Conservation (phyloP, 2,329 filamentous ascomycete species). For the Colletotrichum abscissum region DNA sequence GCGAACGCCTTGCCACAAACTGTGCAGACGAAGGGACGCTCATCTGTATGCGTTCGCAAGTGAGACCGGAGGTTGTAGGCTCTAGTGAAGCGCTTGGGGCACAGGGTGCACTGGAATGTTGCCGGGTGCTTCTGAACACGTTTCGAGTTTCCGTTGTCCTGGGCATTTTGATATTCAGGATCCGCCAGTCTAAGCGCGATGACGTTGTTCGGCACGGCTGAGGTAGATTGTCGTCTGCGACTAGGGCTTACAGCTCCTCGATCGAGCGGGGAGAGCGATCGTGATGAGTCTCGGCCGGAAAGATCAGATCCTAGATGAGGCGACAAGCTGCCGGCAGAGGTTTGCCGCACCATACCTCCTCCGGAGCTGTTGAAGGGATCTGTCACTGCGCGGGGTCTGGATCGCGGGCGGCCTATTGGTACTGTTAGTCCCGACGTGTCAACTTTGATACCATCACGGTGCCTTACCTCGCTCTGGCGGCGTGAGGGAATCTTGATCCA, state of each 20-base stretch:
- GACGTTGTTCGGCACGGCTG: constrained; percentile 70
- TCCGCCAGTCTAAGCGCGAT: constrained; percentile 93
- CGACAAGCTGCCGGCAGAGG: constrained; percentile 55
- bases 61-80: constrained; percentile 98
- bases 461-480: constrained; percentile 77
- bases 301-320: constrained; percentile 61
- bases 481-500: constrained; percentile 82
- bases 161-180: constrained; percentile 80
- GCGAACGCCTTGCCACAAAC: constrained; percentile 98
- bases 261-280: constrained; percentile 70
- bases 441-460: neutral
- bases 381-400: constrained; percentile 67
- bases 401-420: constrained; percentile 57
- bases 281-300: constrained; percentile 58
- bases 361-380: constrained; percentile 68
- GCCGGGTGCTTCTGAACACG: constrained; percentile 98
- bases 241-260: constrained; percentile 60
- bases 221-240: constrained; percentile 71
- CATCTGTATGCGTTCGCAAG: constrained; percentile 94
- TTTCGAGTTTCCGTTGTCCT: constrained; percentile 72
- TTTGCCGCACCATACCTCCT: constrained; percentile 51
- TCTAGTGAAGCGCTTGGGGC: constrained; percentile 94
- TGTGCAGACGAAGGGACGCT: constrained; percentile 96
- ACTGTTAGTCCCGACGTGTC: constrained; percentile 36
- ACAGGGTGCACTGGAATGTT: constrained; percentile 93